Evolutionary conservation across 164 flowering plant genomes (phyloP), one percentile per base, ranked within the genome.

Genomic region (Buxus sempervirens): DNA sequence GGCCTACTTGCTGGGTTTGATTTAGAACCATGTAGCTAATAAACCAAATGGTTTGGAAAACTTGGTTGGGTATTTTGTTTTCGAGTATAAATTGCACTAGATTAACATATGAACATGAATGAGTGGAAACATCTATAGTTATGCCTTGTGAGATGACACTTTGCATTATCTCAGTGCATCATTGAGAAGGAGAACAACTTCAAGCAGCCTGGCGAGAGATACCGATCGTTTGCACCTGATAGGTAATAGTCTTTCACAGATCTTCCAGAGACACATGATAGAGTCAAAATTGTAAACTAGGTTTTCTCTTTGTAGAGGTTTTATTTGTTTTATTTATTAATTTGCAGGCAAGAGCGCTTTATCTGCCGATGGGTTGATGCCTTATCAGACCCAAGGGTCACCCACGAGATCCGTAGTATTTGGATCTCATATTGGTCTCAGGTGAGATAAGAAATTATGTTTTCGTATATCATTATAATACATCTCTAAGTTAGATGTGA

Each of bases 121-220:
- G 5, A 45, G 18, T 45, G 51, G 10, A 45, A 45, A 45, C 18
- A 45, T 10, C 16, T 15, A 1, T 45, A 45, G 12, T 45, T 15
- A 58, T 24, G 23, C 36, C 26, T 19, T 60, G 51, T 54, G 21
- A 70, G 56, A n/a, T 56, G 55, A 23, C 57, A 75, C 66, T 83
- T 32, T 32, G 5, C 16, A 15, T 45, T 45, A 45, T 10, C 51
- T 4, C 18, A 96, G 99, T 70, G 79, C 70, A 68, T 88, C 18
- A 89, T 96, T 74, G 87, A 77, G 45, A 96, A 96, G 84, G 97
- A 93, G 79, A 96, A 93, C 87, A 87, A 96, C 81, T 96, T 96
- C 84, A 88, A 89, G 82, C 90, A 96, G 77, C 98, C 98, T 28
- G 99, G 99, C 63, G 95, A 96, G 78, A 86, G 98, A 82, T 96